Evolutionary conservation across 106 monocot genomes (phyloP).

Genomic region (Acorus gramineus): DNA sequence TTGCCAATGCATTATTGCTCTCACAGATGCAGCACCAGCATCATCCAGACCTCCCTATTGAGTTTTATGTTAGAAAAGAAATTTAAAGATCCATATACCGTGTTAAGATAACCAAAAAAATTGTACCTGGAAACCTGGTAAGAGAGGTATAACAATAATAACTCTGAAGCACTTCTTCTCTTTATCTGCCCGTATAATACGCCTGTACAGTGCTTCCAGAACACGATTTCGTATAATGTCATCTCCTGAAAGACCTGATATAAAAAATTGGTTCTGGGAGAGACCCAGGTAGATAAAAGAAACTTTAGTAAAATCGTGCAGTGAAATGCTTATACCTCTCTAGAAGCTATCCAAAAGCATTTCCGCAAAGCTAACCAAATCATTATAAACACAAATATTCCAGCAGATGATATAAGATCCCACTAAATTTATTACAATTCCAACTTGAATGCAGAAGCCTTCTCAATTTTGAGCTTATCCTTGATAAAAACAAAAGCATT

Average conservation of each 20-base stretch:
- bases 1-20: slow-evolving; percentile 97
- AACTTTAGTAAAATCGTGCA: not conserved
- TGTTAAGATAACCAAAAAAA: not conserved
- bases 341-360: no score
- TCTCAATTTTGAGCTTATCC: no score
- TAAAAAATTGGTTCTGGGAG: slow-evolving; percentile 97
- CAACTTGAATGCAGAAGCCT: no score
- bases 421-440: no score
- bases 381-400: no score
- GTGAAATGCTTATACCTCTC: no score
- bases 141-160: slow-evolving; percentile 84
- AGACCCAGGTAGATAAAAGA: slow-evolving; percentile 3
- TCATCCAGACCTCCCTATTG: slow-evolving; percentile 94
- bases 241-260: slow-evolving; percentile 96
- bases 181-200: slow-evolving; percentile 75
- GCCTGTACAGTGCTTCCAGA: slow-evolving; percentile 82
- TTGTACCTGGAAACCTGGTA: slow-evolving; percentile 96
- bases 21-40: slow-evolving; percentile 97
- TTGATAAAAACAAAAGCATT: no score
- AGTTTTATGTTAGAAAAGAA: slow-evolving; percentile 1
- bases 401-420: no score
- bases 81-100: not conserved
- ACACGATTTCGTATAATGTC: slow-evolving; percentile 87
- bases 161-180: slow-evolving; percentile 87
- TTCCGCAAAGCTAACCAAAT: no score